These are phyloP conservation scores for Cytospora leucostoma DNA, from an alignment of 2,329 filamentous ascomycete genomes.

Conservation along the genomic window DNA sequence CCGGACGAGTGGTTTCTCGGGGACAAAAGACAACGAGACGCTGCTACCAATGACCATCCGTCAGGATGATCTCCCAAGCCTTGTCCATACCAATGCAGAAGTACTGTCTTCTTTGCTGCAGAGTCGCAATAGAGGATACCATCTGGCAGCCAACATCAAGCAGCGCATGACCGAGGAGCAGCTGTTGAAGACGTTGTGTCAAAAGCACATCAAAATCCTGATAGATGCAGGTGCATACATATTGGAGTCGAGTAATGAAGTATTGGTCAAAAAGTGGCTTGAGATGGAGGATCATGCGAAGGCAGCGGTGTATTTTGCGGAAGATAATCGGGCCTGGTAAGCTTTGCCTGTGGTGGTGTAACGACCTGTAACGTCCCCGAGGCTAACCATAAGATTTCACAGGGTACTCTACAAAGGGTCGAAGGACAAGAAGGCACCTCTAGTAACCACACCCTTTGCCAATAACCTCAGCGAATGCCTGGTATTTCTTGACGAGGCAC, in stretches of 20 bases:
- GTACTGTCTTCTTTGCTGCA: conserved; percentile 62
- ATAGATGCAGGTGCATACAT: conserved; percentile 68
- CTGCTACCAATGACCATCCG: conserved; percentile 63
- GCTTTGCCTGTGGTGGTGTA: neutral
- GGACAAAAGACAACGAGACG: conserved; percentile 66
- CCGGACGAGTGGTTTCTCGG: conserved; percentile 65
- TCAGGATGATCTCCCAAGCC: conserved; percentile 59
- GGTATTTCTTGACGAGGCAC: conserved; percentile 62
- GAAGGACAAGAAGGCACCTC: conserved; percentile 40
- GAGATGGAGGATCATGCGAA: conserved; percentile 43
- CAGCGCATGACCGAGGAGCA: conserved; percentile 45
- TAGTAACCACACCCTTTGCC: conserved; percentile 56
- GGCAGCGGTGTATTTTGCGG: conserved; percentile 57
- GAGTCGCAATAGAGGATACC: conserved; percentile 51
- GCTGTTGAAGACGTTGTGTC: conserved; percentile 45
- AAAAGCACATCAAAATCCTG: conserved; percentile 50
- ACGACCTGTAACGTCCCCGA: neutral
- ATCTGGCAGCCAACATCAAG: conserved; percentile 35
- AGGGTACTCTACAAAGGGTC: conserved; percentile 43
- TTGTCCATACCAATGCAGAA: conserved; percentile 63
- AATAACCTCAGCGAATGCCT: conserved; percentile 54
- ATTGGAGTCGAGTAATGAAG: conserved; percentile 59
- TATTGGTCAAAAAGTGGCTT: conserved; percentile 54
- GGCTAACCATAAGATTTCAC: neutral
- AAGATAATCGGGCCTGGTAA: conserved; percentile 44